phyloP scores from a whole-genome alignment of 192 early-diverging fungal genomes.

The Pilobolus umbonatus region DNA sequence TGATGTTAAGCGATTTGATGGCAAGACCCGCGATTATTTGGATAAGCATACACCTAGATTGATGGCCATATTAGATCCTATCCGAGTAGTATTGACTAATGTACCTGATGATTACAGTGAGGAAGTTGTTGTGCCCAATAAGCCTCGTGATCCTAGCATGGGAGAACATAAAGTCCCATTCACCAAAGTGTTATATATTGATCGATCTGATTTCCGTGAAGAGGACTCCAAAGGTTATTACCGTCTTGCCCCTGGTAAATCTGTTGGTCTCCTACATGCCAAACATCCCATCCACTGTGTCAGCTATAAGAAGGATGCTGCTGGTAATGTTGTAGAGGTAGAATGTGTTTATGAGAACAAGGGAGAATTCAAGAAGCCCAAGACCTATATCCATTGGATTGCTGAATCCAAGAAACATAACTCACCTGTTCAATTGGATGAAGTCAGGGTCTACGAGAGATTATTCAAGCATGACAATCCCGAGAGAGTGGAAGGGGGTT shows the following conservation, averaged over 20 bases:
- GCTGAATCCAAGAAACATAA: constrained; percentile 77
- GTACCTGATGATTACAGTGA: constrained; percentile 79
- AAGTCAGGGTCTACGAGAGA: constrained; percentile 80
- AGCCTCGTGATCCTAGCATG: constrained; percentile 82
- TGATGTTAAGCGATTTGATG: constrained; percentile 85
- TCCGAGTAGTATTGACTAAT: constrained; percentile 89
- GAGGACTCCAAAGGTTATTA: constrained; percentile 92
- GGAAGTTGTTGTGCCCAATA: constrained; percentile 80
- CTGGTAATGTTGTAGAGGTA: constrained; percentile 82
- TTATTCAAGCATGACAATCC: constrained; percentile 93
- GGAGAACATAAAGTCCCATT: constrained; percentile 88
- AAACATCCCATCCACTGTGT: constrained; percentile 86
- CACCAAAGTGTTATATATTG: constrained; percentile 91
- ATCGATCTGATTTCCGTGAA: constrained; percentile 91
- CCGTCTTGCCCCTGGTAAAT: constrained; percentile 89
- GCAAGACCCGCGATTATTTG: constrained; percentile 90
- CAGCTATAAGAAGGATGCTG: constrained; percentile 66
- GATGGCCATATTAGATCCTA: constrained; percentile 86
- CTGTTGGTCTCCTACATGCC: constrained; percentile 89
- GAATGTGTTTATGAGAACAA: constrained; percentile 76
- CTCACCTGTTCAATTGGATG: constrained; percentile 77
- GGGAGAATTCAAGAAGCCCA: constrained; percentile 71
- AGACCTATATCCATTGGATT: constrained; percentile 99
- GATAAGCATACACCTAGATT: constrained; percentile 90
- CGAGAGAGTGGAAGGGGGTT: constrained; percentile 82